Percentiles rank a stretch among this genome's conserved stretches.
These are phyloP conservation scores for Colletotrichum filicis DNA, from an alignment of 2,329 filamentous ascomycete genomes.

Conservation along the genomic window DNA sequence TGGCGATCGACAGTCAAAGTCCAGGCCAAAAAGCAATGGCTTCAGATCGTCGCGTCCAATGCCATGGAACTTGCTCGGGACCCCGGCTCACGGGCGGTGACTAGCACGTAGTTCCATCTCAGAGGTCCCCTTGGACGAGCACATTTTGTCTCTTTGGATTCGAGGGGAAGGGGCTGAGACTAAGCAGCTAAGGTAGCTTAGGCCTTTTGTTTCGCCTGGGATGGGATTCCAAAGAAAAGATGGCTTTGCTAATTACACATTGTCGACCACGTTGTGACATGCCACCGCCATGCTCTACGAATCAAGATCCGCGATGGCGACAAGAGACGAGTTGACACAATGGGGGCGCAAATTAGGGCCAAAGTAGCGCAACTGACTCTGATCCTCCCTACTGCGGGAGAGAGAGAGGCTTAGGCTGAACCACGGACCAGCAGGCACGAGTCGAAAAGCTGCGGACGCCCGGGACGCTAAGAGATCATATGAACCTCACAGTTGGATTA, in stretches of 20 bases:
- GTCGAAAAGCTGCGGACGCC: neutral
- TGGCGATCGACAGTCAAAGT: neutral
- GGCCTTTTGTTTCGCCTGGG: constrained; percentile 12
- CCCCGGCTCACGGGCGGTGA: constrained; percentile 1
- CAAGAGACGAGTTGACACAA: neutral
- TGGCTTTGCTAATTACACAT: neutral
- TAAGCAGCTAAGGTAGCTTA: neutral
- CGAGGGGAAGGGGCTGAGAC: neutral
- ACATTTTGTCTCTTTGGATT: neutral
- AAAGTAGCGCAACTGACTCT: neutral
- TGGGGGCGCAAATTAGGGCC: neutral
- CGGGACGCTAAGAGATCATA: neutral
- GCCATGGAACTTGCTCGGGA: neutral
- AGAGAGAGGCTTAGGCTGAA: neutral
- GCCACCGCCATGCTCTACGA: neutral
- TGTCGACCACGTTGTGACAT: neutral
- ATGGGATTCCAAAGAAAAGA: neutral
- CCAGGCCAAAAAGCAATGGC: constrained; percentile 6
- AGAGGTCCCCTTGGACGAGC: neutral
- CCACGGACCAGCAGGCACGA: neutral
- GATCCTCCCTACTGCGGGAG: neutral
- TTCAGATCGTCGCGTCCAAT: constrained; percentile 5
- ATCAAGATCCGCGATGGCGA: neutral
- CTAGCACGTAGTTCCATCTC: neutral
- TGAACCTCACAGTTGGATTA: neutral